Conservation (phyloP, 345 rosid species). For the Diplotaxis tenuifolia region DNA sequence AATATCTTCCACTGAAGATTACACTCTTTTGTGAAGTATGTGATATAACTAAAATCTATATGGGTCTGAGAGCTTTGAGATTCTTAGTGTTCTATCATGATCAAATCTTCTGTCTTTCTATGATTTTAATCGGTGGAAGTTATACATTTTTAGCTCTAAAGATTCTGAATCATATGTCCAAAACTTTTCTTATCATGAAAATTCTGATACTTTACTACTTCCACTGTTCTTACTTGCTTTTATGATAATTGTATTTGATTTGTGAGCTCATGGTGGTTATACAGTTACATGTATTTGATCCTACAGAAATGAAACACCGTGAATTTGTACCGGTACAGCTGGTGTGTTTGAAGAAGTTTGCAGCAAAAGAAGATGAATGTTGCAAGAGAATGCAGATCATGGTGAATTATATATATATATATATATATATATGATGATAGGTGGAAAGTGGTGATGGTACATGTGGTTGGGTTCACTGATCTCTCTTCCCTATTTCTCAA, state of each 20-base stretch:
- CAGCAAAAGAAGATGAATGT: too few relatives aligned
- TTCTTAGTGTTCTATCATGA: not conserved
- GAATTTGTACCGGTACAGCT: slow-evolving; percentile 75
- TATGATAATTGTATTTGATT: not conserved
- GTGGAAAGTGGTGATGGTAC: too few relatives aligned
- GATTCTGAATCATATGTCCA: not conserved
- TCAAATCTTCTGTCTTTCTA: not conserved
- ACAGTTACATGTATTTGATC: slow-evolving; percentile 70
- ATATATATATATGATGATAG: too few relatives aligned
- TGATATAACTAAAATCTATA: not conserved
- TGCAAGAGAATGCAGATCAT: too few relatives aligned
- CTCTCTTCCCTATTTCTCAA: too few relatives aligned
- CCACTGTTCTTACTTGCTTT: not conserved
- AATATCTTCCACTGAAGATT: too few relatives aligned
- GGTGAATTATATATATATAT: too few relatives aligned
- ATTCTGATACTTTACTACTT: not conserved
- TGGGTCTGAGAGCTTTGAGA: not conserved
- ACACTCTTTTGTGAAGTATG: not conserved
- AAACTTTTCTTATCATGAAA: not conserved
- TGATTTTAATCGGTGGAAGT: not conserved
- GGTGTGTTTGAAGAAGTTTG: slow-evolving; percentile 12
- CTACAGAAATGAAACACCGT: slow-evolving; percentile 61
- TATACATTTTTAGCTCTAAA: not conserved
- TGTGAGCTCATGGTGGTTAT: not conserved
- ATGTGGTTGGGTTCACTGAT: too few relatives aligned